Conservation (phyloP, 129 eudicot species). For the Gnaphalium uliginosum region DNA sequence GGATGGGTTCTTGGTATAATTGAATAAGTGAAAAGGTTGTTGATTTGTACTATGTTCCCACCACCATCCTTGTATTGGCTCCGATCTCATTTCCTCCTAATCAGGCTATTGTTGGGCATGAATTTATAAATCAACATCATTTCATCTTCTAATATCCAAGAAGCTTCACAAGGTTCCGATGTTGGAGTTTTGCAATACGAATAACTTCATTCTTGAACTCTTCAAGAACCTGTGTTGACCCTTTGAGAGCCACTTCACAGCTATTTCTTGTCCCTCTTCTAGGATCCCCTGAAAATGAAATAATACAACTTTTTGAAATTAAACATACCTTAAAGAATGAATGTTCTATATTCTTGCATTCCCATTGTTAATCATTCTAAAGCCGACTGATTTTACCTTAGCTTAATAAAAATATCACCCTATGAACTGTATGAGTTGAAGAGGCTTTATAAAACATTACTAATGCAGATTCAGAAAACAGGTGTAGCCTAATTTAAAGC, state of each 20-base stretch:
- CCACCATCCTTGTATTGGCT: conserved; percentile 41
- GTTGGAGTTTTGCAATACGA: conserved; percentile 45
- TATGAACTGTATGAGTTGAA: too few relatives aligned
- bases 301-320: background rate
- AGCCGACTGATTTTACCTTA: too few relatives aligned
- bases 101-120: conserved; percentile 34
- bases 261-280: conserved; percentile 51
- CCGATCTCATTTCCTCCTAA: conserved; percentile 38
- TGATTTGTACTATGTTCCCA: conserved; percentile 40
- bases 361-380: too few relatives aligned
- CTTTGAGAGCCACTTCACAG: conserved; percentile 58
- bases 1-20: background rate
- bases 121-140: conserved; percentile 54
- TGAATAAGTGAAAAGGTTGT: background rate
- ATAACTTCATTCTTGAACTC: conserved; percentile 51
- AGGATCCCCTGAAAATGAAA: conserved; percentile 24
- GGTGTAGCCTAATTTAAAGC: too few relatives aligned
- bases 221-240: conserved; percentile 44
- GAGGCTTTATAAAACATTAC: too few relatives aligned
- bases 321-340: too few relatives aligned
- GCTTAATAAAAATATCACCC: background rate
- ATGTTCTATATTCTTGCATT: too few relatives aligned
- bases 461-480: too few relatives aligned
- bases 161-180: conserved; percentile 51
- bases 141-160: conserved; percentile 49